Conservation (phyloP, 116 monocot genomes). For the Phalaenopsis hybrid region DNA sequence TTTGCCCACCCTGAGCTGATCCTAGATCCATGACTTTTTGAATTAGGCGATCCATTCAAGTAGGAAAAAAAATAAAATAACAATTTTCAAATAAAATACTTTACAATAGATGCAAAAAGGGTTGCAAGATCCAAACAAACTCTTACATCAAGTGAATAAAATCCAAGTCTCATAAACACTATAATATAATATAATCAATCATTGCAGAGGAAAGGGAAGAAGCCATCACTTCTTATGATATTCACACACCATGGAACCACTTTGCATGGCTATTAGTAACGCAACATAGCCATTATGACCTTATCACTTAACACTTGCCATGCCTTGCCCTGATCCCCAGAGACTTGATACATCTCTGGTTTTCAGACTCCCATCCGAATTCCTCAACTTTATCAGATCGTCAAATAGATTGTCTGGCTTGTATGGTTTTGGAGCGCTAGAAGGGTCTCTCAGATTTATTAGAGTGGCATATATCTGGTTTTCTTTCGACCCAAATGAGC, state of each 20-base stretch:
- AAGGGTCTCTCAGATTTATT: not conserved
- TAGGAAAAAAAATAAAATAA: too few species aligned
- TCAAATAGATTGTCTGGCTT: constrained; percentile 69
- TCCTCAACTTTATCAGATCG: constrained; percentile 59
- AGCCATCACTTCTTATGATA: not conserved
- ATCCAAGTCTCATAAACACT: too few species aligned
- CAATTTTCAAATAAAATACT: too few species aligned
- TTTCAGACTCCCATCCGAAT: constrained; percentile 48
- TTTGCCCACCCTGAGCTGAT: too few species aligned
- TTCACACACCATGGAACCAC: not conserved
- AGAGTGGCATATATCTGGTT: not conserved
- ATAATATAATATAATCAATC: too few species aligned
- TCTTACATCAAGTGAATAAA: too few species aligned
- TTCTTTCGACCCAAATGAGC: not conserved
- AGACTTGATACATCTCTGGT: constrained; percentile 11
- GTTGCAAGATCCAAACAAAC: too few species aligned
- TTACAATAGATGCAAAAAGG: too few species aligned
- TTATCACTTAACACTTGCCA: constrained; percentile 43
- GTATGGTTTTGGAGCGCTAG: constrained; percentile 38
- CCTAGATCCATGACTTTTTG: too few species aligned
- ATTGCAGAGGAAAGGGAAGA: not conserved
- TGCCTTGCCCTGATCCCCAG: constrained; percentile 20
- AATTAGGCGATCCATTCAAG: too few species aligned
- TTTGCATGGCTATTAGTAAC: not conserved
- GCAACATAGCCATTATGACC: not conserved